phyloP scores from a whole-genome alignment of 805 yeast genomes.

The Maudiozyma turicensis region DNA sequence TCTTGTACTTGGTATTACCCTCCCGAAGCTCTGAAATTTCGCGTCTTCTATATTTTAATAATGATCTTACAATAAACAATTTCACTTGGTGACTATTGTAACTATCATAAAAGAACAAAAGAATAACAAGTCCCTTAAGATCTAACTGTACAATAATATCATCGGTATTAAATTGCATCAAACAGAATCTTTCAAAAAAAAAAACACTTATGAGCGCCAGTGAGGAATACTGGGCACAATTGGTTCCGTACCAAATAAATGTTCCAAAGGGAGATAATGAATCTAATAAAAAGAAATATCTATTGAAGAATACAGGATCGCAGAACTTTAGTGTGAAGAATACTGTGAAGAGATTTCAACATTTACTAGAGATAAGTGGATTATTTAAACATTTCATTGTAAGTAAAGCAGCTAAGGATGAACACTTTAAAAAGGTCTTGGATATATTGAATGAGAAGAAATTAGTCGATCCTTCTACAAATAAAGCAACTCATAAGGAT shows the following conservation, averaged over 20 bases:
- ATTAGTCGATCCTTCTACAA: slow-evolving; percentile 7
- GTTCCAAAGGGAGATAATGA: slow-evolving; percentile 10
- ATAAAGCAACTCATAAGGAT: slow-evolving; percentile 4
- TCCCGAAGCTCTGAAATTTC: not conserved
- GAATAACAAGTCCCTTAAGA: too few species aligned
- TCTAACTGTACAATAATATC: too few species aligned
- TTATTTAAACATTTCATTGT: slow-evolving; percentile 61
- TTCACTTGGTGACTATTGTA: not conserved
- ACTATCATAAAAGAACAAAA: not conserved
- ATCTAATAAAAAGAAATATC: slow-evolving; percentile 18
- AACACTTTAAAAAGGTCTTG: slow-evolving; percentile 43
- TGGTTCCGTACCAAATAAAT: slow-evolving; percentile 6
- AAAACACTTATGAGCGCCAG: not conserved
- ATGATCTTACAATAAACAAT: not conserved
- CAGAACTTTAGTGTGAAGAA: slow-evolving; percentile 42
- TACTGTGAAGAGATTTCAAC: slow-evolving; percentile 58
- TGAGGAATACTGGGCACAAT: slow-evolving; percentile 15
- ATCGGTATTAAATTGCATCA: too few species aligned
- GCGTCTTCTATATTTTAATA: not conserved
- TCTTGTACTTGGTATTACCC: not conserved
- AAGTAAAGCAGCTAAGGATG: slow-evolving; percentile 53
- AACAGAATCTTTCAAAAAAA: not conserved
- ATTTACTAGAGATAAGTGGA: slow-evolving; percentile 54
- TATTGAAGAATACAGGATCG: slow-evolving; percentile 16
- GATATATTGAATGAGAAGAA: slow-evolving; percentile 27